Evolutionary conservation across 1,284 basidiomycete genomes (phyloP).

Genomic region (Salmacisia buchloeana): DNA sequence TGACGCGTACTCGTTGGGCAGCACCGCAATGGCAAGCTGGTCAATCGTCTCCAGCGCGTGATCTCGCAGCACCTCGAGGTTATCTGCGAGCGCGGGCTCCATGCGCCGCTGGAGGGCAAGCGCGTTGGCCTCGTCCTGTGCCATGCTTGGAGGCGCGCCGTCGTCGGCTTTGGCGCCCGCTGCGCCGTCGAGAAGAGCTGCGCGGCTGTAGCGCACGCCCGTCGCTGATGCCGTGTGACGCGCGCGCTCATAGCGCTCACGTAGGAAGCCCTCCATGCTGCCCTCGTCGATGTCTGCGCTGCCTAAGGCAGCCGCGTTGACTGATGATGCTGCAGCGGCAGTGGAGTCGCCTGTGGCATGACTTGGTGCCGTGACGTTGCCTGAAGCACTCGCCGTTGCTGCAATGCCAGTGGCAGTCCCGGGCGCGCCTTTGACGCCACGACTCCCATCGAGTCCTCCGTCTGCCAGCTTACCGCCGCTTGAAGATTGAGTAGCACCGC

Average conservation of each 20-base stretch:
- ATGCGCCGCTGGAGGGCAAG: background rate
- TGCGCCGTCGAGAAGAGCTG: background rate
- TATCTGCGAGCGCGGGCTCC: background rate
- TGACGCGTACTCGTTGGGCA: background rate
- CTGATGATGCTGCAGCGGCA: background rate
- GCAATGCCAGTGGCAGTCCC: no score
- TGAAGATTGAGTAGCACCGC: background rate
- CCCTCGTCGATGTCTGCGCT: background rate
- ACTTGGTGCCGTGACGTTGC: no score
- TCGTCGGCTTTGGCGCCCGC: background rate
- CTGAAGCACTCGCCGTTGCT: no score
- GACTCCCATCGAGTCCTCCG: no score
- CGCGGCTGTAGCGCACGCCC: background rate
- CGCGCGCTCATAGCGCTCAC: background rate
- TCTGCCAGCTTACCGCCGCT: no score
- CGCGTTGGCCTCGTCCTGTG: background rate
- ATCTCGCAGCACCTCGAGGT: background rate
- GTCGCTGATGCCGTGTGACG: background rate
- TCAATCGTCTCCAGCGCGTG: background rate
- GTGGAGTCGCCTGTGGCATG: no score
- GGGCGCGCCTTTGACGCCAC: no score
- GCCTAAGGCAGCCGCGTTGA: background rate
- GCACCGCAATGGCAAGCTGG: slow-evolving; percentile 1
- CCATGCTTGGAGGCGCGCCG: slow-evolving; percentile 1
- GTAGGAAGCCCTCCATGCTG: background rate